A percentile compares a stretch with the other conserved stretches of the same genome.
Conservation (phyloP, 768 basidiomycete genomes). For the Tricholomella constricta region DNA sequence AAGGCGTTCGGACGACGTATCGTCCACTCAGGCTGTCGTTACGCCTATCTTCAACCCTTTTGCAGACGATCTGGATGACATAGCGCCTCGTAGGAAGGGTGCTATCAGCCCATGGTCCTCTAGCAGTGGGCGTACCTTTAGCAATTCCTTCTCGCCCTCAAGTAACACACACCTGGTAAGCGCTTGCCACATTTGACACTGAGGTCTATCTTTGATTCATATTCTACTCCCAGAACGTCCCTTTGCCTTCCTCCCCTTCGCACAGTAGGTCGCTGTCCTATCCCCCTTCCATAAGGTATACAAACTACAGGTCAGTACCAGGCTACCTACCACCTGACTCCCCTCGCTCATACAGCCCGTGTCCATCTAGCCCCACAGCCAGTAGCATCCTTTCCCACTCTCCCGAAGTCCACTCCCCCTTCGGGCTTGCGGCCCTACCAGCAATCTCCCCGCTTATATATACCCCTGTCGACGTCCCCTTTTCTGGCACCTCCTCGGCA, state of each 20-base stretch:
- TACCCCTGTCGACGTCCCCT: slow-evolving; percentile 31
- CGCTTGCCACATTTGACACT: not conserved
- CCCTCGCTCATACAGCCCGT: not conserved
- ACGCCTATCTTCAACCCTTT: slow-evolving; percentile 3
- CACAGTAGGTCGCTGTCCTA: not conserved
- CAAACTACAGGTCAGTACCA: not conserved
- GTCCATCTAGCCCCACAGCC: not conserved
- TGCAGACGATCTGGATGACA: not conserved
- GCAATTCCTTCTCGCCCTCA: slow-evolving; percentile 9
- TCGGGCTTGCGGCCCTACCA: slow-evolving; percentile 35
- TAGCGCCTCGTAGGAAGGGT: not conserved
- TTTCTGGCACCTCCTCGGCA: not conserved
- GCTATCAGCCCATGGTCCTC: not conserved
- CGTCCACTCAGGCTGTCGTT: slow-evolving; percentile 9
- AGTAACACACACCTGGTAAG: slow-evolving; percentile 2
- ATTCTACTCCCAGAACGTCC: not conserved
- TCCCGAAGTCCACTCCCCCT: slow-evolving; percentile 36
- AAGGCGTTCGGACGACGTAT: slow-evolving; percentile 9
- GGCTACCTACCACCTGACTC: not conserved
- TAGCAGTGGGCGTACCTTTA: not conserved
- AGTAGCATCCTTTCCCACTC: slow-evolving; percentile 17
- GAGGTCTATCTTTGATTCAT: not conserved
- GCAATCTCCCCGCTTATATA: slow-evolving; percentile 34
- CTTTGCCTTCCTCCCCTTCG: not conserved
- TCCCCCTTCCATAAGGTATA: not conserved